phyloP scores from a whole-genome alignment of 2,329 filamentous ascomycete genomes.

The Arthrobotrys entomopaga region DNA sequence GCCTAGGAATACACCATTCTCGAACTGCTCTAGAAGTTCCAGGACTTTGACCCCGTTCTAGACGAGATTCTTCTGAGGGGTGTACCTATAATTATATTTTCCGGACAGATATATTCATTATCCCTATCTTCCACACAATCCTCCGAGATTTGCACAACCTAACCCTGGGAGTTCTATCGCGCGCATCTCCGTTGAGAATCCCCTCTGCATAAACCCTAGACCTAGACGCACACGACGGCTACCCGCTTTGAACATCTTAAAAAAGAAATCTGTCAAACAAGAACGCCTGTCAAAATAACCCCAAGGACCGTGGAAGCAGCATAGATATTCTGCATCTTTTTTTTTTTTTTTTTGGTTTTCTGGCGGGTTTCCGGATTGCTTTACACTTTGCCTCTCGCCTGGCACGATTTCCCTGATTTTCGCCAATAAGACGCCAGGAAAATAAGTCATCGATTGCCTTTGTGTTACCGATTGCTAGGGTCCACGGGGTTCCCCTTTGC shows the following conservation, averaged over 20 bases:
- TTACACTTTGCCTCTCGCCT: slow-evolving; percentile 52
- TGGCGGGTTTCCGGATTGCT: slow-evolving; percentile 48
- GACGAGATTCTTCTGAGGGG: no score
- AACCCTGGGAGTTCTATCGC: slow-evolving; percentile 35
- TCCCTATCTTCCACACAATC: slow-evolving; percentile 38
- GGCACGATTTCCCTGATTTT: slow-evolving; percentile 29
- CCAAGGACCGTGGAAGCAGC: slow-evolving; percentile 9
- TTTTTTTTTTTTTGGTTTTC: background rate
- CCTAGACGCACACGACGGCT: slow-evolving; percentile 42
- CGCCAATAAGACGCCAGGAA: slow-evolving; percentile 40
- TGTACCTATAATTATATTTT: background rate
- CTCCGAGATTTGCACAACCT: slow-evolving; percentile 40
- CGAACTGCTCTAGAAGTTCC: slow-evolving; percentile 31
- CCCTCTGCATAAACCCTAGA: slow-evolving; percentile 42
- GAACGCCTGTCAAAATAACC: slow-evolving; percentile 14
- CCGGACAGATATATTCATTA: slow-evolving; percentile 13
- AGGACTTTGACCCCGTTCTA: slow-evolving; percentile 6
- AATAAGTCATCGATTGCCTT: slow-evolving; percentile 50
- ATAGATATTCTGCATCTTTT: slow-evolving; percentile 23
- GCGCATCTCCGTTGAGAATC: slow-evolving; percentile 29
- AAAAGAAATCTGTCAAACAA: slow-evolving; percentile 44
- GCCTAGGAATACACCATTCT: slow-evolving; percentile 28
- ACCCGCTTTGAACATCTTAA: slow-evolving; percentile 47
- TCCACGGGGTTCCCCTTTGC: slow-evolving; percentile 32
- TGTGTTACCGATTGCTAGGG: slow-evolving; percentile 43